Evolutionary conservation across 2,329 filamentous ascomycete species (phyloP).

Genomic region (Dryadomyces quercivorus): DNA sequence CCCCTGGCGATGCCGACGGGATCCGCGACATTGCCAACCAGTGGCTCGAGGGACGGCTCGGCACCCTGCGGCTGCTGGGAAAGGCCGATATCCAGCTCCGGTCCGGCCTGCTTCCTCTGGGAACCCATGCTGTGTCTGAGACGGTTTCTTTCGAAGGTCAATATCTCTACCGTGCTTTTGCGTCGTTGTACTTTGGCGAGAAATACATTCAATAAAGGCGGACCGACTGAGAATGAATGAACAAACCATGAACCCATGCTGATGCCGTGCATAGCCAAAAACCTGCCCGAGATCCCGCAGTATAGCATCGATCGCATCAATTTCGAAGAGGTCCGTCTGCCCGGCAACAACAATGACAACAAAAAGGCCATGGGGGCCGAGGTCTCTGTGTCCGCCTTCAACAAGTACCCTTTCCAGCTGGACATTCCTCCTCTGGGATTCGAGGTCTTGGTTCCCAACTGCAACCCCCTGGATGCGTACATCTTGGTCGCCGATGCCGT

Average conservation of each 20-base stretch:
- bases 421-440: constrained; percentile 71
- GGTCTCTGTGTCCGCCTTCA: constrained; percentile 58
- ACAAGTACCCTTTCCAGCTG: constrained; percentile 68
- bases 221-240: not conserved
- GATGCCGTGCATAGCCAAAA: constrained; percentile 39
- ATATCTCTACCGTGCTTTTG: constrained; percentile 54
- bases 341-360: constrained; percentile 31
- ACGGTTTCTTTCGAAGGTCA: constrained; percentile 73
- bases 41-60: constrained; percentile 71
- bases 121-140: constrained; percentile 63
- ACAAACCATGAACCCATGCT: constrained; percentile 15
- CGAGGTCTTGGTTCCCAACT: constrained; percentile 75
- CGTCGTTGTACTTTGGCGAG: constrained; percentile 48
- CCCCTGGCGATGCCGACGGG: constrained; percentile 63
- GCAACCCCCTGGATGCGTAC: constrained; percentile 54
- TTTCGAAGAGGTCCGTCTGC: constrained; percentile 56
- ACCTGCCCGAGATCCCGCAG: constrained; percentile 66
- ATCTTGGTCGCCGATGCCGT: constrained; percentile 69
- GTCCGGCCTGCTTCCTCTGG: constrained; percentile 68
- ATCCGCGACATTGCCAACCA: constrained; percentile 75
- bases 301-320: constrained; percentile 75
- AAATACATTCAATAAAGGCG: constrained; percentile 31
- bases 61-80: constrained; percentile 58
- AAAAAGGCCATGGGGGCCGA: constrained; percentile 66
- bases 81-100: constrained; percentile 62